Evolutionary conservation across 2,329 filamentous ascomycete species (phyloP).

Genomic region (Didymella segeticola): DNA sequence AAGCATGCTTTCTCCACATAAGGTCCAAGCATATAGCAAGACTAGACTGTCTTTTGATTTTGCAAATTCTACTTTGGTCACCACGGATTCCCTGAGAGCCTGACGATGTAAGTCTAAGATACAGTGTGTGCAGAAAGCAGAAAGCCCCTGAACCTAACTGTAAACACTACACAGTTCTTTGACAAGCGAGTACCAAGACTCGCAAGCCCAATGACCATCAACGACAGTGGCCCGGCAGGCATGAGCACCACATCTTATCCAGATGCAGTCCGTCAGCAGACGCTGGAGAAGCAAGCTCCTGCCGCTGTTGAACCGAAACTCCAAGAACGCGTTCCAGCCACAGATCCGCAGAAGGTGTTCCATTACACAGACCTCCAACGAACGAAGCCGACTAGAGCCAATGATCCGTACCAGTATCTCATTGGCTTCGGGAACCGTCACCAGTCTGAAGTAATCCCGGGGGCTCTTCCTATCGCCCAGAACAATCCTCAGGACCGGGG

Average conservation of each 20-base stretch:
- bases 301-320: not conserved
- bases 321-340: conserved; percentile 41
- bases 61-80: not conserved
- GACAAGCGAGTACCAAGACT: not conserved
- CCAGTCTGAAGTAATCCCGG: conserved; percentile 52
- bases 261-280: not conserved
- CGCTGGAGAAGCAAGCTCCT: not conserved
- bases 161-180: not conserved
- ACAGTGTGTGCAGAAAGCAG: too few species aligned
- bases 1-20: not conserved
- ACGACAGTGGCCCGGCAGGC: not conserved
- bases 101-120: not conserved
- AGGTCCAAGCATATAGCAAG: not conserved
- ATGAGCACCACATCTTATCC: not conserved
- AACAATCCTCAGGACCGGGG: not conserved
- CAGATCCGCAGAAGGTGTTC: conserved; percentile 47
- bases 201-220: not conserved
- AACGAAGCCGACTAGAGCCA: conserved; percentile 43
- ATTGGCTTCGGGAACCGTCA: conserved; percentile 50
- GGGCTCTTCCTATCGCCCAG: conserved; percentile 48
- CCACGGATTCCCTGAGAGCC: not conserved
- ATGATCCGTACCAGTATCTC: conserved; percentile 50
- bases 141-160: too few species aligned
- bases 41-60: not conserved
- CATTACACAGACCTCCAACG: conserved; percentile 49